Conservation (phyloP, 2,329 filamentous ascomycete species). For the Pseudogymnoascus destructans region DNA sequence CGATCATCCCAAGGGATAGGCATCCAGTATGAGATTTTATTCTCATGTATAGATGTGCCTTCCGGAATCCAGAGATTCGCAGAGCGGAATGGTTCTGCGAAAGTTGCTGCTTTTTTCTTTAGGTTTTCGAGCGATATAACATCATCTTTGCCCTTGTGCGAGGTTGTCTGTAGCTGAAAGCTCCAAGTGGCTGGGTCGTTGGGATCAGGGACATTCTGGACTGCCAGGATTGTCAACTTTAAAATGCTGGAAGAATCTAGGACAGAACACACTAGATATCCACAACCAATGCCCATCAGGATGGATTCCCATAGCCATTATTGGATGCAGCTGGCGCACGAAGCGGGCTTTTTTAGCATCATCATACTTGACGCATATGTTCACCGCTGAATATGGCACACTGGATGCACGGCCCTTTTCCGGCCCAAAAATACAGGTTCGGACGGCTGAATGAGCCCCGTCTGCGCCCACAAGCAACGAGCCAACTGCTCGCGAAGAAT, state of each 20-base stretch:
- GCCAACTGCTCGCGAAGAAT: constrained; percentile 22
- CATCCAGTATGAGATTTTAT: constrained; percentile 24
- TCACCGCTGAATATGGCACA: neutral
- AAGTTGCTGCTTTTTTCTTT: constrained; percentile 14
- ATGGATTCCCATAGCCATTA: neutral
- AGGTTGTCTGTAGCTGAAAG: constrained; percentile 20
- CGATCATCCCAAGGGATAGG: constrained; percentile 31
- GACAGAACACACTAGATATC: constrained; percentile 3
- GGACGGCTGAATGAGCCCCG: constrained; percentile 23
- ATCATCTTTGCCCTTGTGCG: constrained; percentile 12
- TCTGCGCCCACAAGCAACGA: constrained; percentile 25
- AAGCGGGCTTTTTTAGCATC: neutral
- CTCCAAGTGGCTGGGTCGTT: constrained; percentile 18
- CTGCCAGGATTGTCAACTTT: constrained; percentile 7
- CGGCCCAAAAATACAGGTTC: constrained; percentile 10
- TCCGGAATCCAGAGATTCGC: constrained; percentile 13
- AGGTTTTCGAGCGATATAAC: constrained; percentile 6
- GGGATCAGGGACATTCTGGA: constrained; percentile 12
- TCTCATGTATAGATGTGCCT: constrained; percentile 15
- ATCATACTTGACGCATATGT: neutral
- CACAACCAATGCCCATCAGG: neutral
- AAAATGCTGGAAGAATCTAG: neutral
- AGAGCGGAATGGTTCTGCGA: constrained; percentile 16
- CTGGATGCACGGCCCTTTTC: neutral
- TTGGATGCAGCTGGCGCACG: neutral